Evolutionary conservation across 495 filamentous ascomycete genomes (phyloP).

Genomic region (Filosporella fistucella): DNA sequence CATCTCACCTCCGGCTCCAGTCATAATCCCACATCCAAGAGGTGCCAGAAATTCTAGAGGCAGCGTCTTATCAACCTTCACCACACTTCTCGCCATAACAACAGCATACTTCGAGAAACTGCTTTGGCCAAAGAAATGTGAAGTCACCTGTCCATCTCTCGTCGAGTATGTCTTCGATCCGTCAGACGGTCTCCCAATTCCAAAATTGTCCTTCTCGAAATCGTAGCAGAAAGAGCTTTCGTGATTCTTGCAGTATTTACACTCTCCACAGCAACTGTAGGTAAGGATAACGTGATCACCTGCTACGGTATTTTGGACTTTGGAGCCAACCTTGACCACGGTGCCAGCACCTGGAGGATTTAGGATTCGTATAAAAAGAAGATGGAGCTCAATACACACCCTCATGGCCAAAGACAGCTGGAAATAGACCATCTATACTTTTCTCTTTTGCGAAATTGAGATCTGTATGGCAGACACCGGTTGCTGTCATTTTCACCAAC

Average conservation of each 20-base stretch:
- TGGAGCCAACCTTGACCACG: constrained; percentile 38
- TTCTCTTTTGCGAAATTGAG: constrained; percentile 29
- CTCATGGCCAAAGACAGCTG: constrained; percentile 48
- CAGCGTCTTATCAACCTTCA: constrained; percentile 15
- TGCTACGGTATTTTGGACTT: constrained; percentile 27
- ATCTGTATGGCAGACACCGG: constrained; percentile 40
- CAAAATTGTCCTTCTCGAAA: constrained; percentile 29
- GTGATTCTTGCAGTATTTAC: constrained; percentile 25
- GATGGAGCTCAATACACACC: neutral
- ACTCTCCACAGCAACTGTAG: constrained; percentile 29
- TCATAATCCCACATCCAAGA: constrained; percentile 38
- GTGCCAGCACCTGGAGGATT: constrained; percentile 35
- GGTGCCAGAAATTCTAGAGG: constrained; percentile 31
- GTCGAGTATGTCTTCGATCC: constrained; percentile 15
- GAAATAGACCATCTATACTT: constrained; percentile 29
- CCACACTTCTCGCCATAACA: constrained; percentile 22
- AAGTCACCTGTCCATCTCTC: constrained; percentile 25
- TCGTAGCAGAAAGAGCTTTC: constrained; percentile 27
- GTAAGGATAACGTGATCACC: constrained; percentile 43
- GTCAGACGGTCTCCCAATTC: constrained; percentile 20
- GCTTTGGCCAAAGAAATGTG: constrained; percentile 41
- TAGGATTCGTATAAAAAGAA: neutral
- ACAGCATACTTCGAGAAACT: constrained; percentile 32
- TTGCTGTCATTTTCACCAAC: constrained; percentile 33
- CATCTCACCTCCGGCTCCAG: constrained; percentile 35